These are phyloP conservation scores for Eutrema salsugineum DNA, from an alignment of 441 rosid species.

Conservation along the genomic window DNA sequence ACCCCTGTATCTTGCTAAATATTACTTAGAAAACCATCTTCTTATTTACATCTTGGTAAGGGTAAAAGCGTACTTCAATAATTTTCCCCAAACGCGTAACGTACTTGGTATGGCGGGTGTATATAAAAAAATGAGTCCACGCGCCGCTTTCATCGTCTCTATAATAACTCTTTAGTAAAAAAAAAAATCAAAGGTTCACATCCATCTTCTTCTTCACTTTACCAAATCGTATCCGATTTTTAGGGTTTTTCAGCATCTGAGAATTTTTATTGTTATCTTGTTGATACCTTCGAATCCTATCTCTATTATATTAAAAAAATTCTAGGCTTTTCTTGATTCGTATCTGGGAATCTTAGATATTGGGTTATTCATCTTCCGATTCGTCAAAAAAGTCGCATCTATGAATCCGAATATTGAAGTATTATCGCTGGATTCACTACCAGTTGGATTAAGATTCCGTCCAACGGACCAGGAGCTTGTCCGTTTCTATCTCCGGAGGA, in stretches of 20 bases:
- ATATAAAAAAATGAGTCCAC: background rate
- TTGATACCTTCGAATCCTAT: constrained; percentile 25
- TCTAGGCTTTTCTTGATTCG: background rate
- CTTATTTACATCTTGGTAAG: background rate
- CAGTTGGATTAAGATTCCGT: constrained; percentile 43
- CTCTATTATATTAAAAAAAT: background rate
- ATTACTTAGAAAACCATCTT: background rate
- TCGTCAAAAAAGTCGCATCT: constrained; percentile 20
- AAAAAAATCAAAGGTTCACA: background rate
- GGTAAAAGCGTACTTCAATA: background rate
- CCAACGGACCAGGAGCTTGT: constrained; percentile 45
- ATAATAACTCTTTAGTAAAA: background rate
- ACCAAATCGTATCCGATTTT: constrained; percentile 20
- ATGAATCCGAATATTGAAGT: constrained; percentile 32
- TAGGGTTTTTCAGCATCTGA: constrained; percentile 5
- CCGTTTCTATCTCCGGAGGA: constrained; percentile 54
- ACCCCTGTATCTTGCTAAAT: background rate
- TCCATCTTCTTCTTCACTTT: constrained; percentile 29
- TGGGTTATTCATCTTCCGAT: constrained; percentile 2
- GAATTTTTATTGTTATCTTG: background rate
- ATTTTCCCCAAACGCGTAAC: constrained; percentile 8
- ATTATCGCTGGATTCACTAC: constrained; percentile 31
- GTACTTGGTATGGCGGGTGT: constrained; percentile 2
- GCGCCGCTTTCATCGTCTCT: background rate
- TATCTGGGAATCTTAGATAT: constrained; percentile 4